Base-by-base conservation (phyloP, 2,329 filamentous ascomycete genomes). In the Rutstroemia sp. region DNA sequence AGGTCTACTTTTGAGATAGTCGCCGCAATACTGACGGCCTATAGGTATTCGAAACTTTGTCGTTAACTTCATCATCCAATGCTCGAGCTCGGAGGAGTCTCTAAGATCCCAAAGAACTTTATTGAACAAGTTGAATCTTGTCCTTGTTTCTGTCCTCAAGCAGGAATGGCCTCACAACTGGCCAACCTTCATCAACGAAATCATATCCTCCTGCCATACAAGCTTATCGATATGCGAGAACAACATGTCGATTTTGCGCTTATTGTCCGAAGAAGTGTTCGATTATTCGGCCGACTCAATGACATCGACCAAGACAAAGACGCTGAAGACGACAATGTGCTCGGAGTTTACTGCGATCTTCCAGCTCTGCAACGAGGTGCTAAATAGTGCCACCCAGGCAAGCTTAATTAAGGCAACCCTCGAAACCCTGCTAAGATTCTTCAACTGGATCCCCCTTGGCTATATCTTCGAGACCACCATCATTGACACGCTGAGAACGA, bases 121-220 rank as follows among this genome's bases (percentile, higher is more conserved):
- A 59, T 79, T 99, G 70, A 97, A 97, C 81, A 99, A 99, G 79
- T 85, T 99, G 61, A 99, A 99, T 70, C 82, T 99, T 67, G 92
- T 97, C 58, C 87, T 99, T 62, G 90, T 99, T 66, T 96, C 92
- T 57, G 92, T 99, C 62, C 79, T 99, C 70, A 99, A 99, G 80
- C 94, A 99, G 75, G 94, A 99, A 75, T 99, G 94, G 94, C 94
- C 94, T 57, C 92, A 97, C 75, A 95, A 99, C 79, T 99, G 95
- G 94, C 94, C 95, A 10, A 96, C 91, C 19, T 99, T 99, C 74
- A 97, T 99, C 81, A 97, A 97, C 78, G 94, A 99, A 77, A 99
- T 99, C 73, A 91, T 99, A 67, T 88, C 90, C 21, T 92, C 94
- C 56, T 97, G 92, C 75, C 92, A 95, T 71, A 92, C 90, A 65